Percentiles rank a stretch among this genome's conserved stretches.
phyloP scores from a whole-genome alignment of 2,329 filamentous ascomycete species.

The Aureobasidium vineae region DNA sequence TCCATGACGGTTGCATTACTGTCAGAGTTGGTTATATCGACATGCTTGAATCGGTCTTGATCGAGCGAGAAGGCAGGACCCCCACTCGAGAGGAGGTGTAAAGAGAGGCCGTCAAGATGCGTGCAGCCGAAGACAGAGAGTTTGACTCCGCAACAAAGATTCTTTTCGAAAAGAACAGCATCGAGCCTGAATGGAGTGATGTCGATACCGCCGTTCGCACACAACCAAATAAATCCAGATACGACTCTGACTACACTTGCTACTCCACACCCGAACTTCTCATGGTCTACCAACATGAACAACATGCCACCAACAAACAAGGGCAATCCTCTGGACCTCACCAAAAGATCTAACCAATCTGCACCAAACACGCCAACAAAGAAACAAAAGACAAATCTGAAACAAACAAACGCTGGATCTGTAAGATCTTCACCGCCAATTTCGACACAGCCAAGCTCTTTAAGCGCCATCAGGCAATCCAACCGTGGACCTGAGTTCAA shows the following conservation, averaged over 20 bases:
- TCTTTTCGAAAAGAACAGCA: too few relatives aligned
- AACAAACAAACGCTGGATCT: neutral
- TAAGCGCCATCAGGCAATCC: neutral
- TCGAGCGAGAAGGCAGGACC: neutral
- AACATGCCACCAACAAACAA: neutral
- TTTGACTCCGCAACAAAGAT: too few relatives aligned
- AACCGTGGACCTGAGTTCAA: neutral
- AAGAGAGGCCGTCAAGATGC: too few relatives aligned
- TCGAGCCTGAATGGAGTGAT: too few relatives aligned
- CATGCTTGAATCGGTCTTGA: neutral
- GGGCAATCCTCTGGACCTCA: neutral
- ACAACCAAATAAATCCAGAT: too few relatives aligned
- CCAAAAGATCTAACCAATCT: neutral
- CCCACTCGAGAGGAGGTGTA: neutral
- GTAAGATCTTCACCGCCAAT: neutral
- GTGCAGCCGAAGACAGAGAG: too few relatives aligned
- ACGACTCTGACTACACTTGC: neutral
- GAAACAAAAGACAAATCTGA: neutral
- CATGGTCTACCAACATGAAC: neutral
- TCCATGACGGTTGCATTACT: neutral
- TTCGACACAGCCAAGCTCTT: neutral
- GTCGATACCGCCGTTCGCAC: too few relatives aligned
- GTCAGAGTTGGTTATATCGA: neutral
- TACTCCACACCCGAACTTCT: neutral
- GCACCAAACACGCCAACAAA: neutral